Percentiles rank a stretch among this genome's conserved stretches.
Evolutionary conservation across 371 early-diverging fungal species (phyloP).

Genomic region (Smittium culicis): DNA sequence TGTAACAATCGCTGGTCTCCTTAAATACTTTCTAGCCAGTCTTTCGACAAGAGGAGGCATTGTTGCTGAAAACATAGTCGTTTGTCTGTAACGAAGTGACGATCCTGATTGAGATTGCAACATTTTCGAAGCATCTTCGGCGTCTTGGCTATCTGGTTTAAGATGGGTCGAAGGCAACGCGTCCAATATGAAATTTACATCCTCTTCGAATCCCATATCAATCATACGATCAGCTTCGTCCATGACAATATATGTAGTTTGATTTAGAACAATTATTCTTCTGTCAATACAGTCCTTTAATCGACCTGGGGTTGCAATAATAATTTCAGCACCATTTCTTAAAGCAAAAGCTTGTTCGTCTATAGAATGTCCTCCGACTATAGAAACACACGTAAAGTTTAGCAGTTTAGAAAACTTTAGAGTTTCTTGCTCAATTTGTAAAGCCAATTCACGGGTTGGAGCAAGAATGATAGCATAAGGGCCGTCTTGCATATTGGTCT

Average conservation of each 20-base stretch:
- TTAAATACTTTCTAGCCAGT: conserved; percentile 76
- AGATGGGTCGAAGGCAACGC: conserved; percentile 77
- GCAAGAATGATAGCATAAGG: conserved; percentile 94
- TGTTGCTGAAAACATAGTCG: conserved; percentile 99
- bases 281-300: conserved; percentile 97
- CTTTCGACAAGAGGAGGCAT: conserved; percentile 95
- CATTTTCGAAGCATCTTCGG: conserved; percentile 39
- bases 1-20: conserved; percentile 87
- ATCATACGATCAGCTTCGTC: conserved; percentile 98
- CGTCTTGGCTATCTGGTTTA: conserved; percentile 71
- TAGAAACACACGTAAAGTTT: conserved; percentile 72
- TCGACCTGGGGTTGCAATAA: conserved; percentile 98
- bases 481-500: conserved; percentile 76
- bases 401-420: conserved; percentile 71
- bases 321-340: conserved; percentile 94
- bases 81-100: conserved; percentile 71
- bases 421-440: conserved; percentile 91
- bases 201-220: conserved; percentile 93
- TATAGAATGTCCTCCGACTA: conserved; percentile 96
- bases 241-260: conserved; percentile 93
- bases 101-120: conserved; percentile 19
- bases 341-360: conserved; percentile 96
- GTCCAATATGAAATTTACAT: conserved; percentile 88
- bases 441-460: conserved; percentile 97
- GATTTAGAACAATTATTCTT: conserved; percentile 78